Base-by-base conservation (phyloP, 257 asterid genomes). In the Rauvolfia tetraphylla region DNA sequence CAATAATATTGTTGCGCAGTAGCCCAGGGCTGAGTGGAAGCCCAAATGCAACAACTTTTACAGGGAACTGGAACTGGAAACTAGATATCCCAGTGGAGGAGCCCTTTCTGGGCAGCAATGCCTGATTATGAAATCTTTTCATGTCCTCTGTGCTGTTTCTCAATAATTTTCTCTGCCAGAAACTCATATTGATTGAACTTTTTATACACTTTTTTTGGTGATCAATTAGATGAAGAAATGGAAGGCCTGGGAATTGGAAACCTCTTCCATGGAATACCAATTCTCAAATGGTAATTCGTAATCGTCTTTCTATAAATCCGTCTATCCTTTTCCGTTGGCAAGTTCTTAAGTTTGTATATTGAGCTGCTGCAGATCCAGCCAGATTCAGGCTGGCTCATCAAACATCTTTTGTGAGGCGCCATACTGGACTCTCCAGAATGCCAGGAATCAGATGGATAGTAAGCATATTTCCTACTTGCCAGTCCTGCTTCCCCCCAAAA, bases 201-300 rank as follows among this genome's bases (percentile, higher is more conserved):
- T 27, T 1, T 58, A 15, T 15, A 49, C 22, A 49, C 34, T n/a
- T n/a, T 10, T n/a, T 10, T 1, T 61, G 68, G 34, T 5, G 20
- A 49, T n/a, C 36, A 54, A 72, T 53, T 33, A 90, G 96, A 85
- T 87, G 93, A 88, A 86, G 82, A 90, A 83, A 79, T 90, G 96
- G 96, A 87, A 90, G 83, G 61, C 85, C 4, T 90, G 91, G 93
- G 96, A 90, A 76, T 33, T 78, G 73, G 93, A 90, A 85, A 88
- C 96, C n/a, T 34, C 90, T 23, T 85, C 96, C 74, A 48, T 87
- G 84, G 93, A 88, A 68, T 90, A 90, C 78, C 83, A 88, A 72
- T 87, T 90, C 77, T 79, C 86, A 7, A 86, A 83, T 74, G 93
- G 96, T 90, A 82, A 82, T 65, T 41, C n/a, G n/a, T n/a, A n/a